Conservation (phyloP, 495 filamentous ascomycete genomes). For the Tuber melanosporum region DNA sequence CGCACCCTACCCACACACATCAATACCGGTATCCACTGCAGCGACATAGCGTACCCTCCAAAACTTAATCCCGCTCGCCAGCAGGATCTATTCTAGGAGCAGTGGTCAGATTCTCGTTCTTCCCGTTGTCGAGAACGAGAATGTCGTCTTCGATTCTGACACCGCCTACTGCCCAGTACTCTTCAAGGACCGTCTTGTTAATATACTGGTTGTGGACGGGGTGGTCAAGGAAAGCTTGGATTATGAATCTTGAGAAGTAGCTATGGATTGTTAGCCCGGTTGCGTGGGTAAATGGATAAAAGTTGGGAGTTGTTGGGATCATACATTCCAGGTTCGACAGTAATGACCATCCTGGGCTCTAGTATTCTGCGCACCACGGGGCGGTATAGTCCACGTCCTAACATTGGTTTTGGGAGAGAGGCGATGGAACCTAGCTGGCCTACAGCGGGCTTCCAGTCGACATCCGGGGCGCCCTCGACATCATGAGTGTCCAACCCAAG, state of each 20-base stretch:
- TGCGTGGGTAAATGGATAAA: slow-evolving; percentile 4
- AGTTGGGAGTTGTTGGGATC: slow-evolving; percentile 7
- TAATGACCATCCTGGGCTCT: slow-evolving; percentile 69
- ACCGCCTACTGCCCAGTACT: slow-evolving; percentile 73
- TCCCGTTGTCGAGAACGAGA: slow-evolving; percentile 64
- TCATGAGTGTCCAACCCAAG: slow-evolving; percentile 89
- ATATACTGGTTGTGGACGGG: slow-evolving; percentile 62
- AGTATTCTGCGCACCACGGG: slow-evolving; percentile 46
- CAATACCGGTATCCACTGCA: background rate
- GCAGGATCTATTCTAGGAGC: slow-evolving; percentile 52
- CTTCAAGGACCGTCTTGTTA: slow-evolving; percentile 61
- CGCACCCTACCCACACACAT: background rate
- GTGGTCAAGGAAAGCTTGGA: slow-evolving; percentile 55
- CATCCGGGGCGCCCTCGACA: slow-evolving; percentile 51
- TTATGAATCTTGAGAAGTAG: slow-evolving; percentile 60
- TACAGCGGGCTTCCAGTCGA: slow-evolving; percentile 40
- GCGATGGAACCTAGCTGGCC: slow-evolving; percentile 12
- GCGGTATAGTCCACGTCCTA: slow-evolving; percentile 31
- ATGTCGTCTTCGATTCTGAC: slow-evolving; percentile 92
- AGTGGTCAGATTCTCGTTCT: slow-evolving; percentile 60
- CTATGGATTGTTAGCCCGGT: slow-evolving; percentile 27
- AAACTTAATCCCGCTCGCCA: background rate
- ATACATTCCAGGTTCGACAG: slow-evolving; percentile 79
- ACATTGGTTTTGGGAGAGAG: slow-evolving; percentile 26
- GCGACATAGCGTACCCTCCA: background rate